Conservation (phyloP, 192 early-diverging fungal species). For the Geranomyces variabilis region DNA sequence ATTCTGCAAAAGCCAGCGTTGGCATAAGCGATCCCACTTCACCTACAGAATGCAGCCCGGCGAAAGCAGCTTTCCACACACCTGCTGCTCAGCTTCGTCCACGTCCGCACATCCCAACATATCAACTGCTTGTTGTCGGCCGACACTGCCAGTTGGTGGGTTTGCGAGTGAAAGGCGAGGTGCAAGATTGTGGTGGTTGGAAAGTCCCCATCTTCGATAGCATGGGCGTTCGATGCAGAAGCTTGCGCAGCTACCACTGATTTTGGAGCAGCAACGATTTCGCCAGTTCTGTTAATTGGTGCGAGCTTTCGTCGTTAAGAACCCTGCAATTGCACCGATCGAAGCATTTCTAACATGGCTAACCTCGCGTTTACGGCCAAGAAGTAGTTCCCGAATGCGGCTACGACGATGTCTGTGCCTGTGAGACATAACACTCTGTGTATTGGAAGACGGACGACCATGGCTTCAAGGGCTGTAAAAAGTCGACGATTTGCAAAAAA, state of each 20-base stretch:
- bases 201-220: slow-evolving; percentile 5
- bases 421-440: not conserved
- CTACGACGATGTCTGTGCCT: slow-evolving; percentile 3
- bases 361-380: slow-evolving; percentile 15
- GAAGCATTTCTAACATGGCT: not conserved
- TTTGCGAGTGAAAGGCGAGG: slow-evolving; percentile 19
- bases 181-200: not conserved
- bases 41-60: not conserved
- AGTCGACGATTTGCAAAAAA: too few relatives aligned
- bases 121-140: slow-evolving; percentile 26
- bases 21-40: not conserved
- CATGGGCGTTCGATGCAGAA: not conserved
- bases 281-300: slow-evolving; percentile 16
- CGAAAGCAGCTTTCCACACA: not conserved
- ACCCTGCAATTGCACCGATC: not conserved
- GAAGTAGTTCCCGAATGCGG: slow-evolving; percentile 16
- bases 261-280: slow-evolving; percentile 15
- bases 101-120: slow-evolving; percentile 18
- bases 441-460: not conserved
- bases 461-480: too few relatives aligned
- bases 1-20: slow-evolving; percentile 11
- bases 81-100: slow-evolving; percentile 18
- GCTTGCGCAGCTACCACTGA: not conserved
- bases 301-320: too few relatives aligned
- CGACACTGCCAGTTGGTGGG: slow-evolving; percentile 17